Percentiles rank a stretch among this genome's conserved stretches.
These are phyloP conservation scores for Alternaria atra DNA, from an alignment of 2,329 filamentous ascomycete genomes.

Conservation along the genomic window DNA sequence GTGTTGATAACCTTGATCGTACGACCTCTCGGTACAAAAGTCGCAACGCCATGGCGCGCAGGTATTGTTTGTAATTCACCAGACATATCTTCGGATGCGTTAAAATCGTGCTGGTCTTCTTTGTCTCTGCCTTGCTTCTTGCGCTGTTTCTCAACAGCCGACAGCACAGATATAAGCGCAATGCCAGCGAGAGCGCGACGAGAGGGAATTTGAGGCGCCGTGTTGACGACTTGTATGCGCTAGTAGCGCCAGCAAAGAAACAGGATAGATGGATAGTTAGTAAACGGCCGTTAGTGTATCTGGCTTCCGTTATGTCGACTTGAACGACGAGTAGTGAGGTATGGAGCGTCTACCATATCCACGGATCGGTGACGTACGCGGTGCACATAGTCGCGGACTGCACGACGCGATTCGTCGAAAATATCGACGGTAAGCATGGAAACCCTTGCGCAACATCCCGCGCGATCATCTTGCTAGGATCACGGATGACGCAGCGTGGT, in stretches of 20 bases:
- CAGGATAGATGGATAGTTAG: conserved; percentile 1
- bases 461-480: conserved; percentile 22
- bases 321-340: conserved; percentile 16
- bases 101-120: conserved; percentile 21
- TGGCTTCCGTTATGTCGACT: conserved; percentile 7
- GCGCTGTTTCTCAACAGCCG: conserved; percentile 46
- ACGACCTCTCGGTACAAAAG: conserved; percentile 59
- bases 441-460: conserved; percentile 30
- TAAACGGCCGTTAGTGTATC: conserved; percentile 5
- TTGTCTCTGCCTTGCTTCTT: conserved; percentile 29
- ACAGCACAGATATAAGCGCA: conserved; percentile 45
- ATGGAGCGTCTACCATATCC: conserved; percentile 17
- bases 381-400: conserved; percentile 11
- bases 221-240: conserved; percentile 26
- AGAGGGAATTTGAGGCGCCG: conserved; percentile 42
- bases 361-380: conserved; percentile 28
- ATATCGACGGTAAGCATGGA: conserved; percentile 27
- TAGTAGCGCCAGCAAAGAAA: conserved; percentile 12
- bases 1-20: conserved; percentile 62
- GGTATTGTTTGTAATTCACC: conserved; percentile 57
- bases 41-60: conserved; percentile 60
- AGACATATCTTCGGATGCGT: conserved; percentile 45
- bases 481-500: conserved; percentile 30
- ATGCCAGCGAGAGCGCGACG: conserved; percentile 49
- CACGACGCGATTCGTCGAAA: conserved; percentile 19